phyloP scores from a whole-genome alignment of 2,329 filamentous ascomycete species.

The Ceratocystis destructans region DNA sequence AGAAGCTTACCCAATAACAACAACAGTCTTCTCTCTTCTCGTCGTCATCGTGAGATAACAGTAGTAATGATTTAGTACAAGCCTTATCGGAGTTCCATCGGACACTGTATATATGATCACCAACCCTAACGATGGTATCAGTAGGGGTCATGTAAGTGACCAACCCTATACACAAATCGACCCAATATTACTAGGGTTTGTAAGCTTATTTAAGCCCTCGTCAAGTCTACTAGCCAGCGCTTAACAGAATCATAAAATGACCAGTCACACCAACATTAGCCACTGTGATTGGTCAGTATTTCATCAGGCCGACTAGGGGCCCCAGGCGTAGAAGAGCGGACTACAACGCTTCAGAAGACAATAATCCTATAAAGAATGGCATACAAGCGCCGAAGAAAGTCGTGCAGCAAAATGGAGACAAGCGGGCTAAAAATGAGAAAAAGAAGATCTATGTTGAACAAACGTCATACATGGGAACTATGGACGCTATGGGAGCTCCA shows the following conservation, averaged over 20 bases:
- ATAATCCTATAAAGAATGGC: slow-evolving; percentile 3
- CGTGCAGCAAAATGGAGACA: neutral
- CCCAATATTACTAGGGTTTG: neutral
- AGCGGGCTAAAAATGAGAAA: neutral
- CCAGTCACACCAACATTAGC: neutral
- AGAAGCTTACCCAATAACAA: neutral
- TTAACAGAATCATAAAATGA: neutral
- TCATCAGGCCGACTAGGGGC: neutral
- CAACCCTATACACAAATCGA: neutral
- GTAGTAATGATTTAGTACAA: neutral
- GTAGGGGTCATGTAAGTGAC: neutral
- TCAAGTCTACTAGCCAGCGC: neutral
- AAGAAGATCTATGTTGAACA: neutral
- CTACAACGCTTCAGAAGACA: neutral
- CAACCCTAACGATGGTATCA: neutral
- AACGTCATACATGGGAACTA: neutral
- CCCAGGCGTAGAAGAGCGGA: neutral
- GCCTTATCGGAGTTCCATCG: neutral
- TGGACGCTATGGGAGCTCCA: neutral
- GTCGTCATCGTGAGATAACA: neutral
- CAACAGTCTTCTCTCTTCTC: neutral
- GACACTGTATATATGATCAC: neutral
- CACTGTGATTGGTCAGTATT: neutral
- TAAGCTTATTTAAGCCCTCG: neutral
- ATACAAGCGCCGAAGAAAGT: slow-evolving; percentile 2